These are phyloP conservation scores for Russula emetica DNA, from an alignment of 768 basidiomycete species.

Conservation along the genomic window DNA sequence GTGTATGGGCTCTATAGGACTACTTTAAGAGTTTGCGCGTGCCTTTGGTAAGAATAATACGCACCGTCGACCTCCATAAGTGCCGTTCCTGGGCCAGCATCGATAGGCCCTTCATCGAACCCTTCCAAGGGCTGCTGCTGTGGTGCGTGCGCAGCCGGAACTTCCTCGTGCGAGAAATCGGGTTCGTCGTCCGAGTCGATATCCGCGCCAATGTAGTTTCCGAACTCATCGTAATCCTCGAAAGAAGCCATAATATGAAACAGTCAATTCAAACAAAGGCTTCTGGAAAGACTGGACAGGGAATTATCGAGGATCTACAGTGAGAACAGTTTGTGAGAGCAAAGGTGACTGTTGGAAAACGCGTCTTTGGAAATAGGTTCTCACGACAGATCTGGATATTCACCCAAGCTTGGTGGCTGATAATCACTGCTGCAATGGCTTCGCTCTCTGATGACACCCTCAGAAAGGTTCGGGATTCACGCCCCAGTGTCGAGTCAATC, in stretches of 20 bases:
- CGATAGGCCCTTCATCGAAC: constrained; percentile 65
- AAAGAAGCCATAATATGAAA: constrained; percentile 47
- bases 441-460: constrained; percentile 66
- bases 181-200: constrained; percentile 83
- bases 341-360: constrained; percentile 6
- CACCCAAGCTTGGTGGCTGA: neutral
- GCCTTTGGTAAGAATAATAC: constrained; percentile 21
- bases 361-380: constrained; percentile 18
- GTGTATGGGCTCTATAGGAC: constrained; percentile 59
- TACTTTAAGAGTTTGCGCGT: neutral
- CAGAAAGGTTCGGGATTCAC: constrained; percentile 51
- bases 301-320: neutral
- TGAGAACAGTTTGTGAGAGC: neutral
- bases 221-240: constrained; percentile 89
- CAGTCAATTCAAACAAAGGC: neutral
- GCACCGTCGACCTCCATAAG: constrained; percentile 85
- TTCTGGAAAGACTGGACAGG: neutral
- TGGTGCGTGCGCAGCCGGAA: constrained; percentile 39
- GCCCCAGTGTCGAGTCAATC: neutral
- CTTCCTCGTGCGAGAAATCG: constrained; percentile 47
- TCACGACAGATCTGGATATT: neutral
- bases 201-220: constrained; percentile 96
- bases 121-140: constrained; percentile 65
- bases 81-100: constrained; percentile 48
- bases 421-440: constrained; percentile 29